Evolutionary conservation across 805 yeast species (phyloP).

Genomic region (Torulaspora franciscae): DNA sequence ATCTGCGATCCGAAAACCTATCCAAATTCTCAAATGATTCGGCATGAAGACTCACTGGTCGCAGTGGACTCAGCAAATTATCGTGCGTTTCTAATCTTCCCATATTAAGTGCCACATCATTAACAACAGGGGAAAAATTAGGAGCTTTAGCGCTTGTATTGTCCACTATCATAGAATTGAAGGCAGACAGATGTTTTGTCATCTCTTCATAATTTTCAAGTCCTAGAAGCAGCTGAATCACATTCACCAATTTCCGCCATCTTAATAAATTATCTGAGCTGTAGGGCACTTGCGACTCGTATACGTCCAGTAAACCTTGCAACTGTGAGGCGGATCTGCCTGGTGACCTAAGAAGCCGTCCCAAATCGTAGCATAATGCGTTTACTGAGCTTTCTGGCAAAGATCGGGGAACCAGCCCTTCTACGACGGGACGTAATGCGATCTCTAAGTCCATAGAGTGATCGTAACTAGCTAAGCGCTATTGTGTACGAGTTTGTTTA

Average conservation of each 20-base stretch:
- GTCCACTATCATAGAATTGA: slow-evolving; percentile 18
- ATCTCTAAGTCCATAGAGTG: slow-evolving; percentile 23
- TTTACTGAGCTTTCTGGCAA: slow-evolving; percentile 18
- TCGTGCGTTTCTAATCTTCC: slow-evolving; percentile 14
- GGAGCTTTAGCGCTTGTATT: slow-evolving; percentile 12
- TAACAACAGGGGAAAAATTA: neutral
- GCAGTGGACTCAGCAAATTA: slow-evolving; percentile 17
- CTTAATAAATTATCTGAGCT: slow-evolving; percentile 14
- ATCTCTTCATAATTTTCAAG: slow-evolving; percentile 21
- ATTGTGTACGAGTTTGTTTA: slow-evolving; percentile 1
- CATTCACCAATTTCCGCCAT: slow-evolving; percentile 24
- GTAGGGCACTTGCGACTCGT: slow-evolving; percentile 16
- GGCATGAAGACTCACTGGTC: slow-evolving; percentile 29
- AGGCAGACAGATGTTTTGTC: slow-evolving; percentile 18
- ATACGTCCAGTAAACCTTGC: slow-evolving; percentile 19
- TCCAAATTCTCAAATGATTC: slow-evolving; percentile 41
- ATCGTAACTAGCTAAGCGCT: neutral
- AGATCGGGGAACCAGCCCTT: slow-evolving; percentile 26
- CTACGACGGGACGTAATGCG: slow-evolving; percentile 21
- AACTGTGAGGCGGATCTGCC: slow-evolving; percentile 18
- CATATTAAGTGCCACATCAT: slow-evolving; percentile 6
- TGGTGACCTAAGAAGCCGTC: slow-evolving; percentile 17
- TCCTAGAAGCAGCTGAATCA: slow-evolving; percentile 18
- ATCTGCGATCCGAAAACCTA: slow-evolving; percentile 37
- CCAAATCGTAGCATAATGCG: slow-evolving; percentile 19